phyloP scores from a whole-genome alignment of 768 basidiomycete species.

The Calvatia gigantea region DNA sequence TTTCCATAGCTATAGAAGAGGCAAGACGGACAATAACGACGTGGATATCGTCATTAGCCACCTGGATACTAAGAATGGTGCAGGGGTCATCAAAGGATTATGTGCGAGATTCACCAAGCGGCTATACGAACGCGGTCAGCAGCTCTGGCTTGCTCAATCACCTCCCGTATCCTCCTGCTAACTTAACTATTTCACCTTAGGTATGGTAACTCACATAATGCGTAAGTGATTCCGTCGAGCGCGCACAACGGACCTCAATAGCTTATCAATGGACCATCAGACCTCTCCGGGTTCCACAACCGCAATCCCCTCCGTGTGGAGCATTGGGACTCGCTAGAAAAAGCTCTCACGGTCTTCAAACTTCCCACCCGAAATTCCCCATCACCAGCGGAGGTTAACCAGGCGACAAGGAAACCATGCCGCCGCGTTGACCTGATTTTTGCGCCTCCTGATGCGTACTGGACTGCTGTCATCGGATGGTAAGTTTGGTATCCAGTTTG shows the following conservation, averaged over 20 bases:
- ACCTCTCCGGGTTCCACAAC: constrained; percentile 56
- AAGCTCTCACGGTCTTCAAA: constrained; percentile 75
- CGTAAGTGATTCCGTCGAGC: constrained; percentile 44
- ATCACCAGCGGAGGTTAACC: not conserved
- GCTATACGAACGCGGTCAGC: constrained; percentile 55
- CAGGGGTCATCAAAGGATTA: constrained; percentile 53
- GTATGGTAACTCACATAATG: constrained; percentile 80
- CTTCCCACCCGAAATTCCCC: constrained; percentile 40
- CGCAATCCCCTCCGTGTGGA: constrained; percentile 50
- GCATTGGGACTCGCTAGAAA: constrained; percentile 83
- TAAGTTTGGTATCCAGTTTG: constrained; percentile 22
- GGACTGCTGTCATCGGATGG: constrained; percentile 91
- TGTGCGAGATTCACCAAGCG: constrained; percentile 55
- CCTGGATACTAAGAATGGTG: constrained; percentile 40
- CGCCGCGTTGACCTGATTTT: constrained; percentile 85
- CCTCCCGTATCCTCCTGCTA: not conserved
- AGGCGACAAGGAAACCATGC: constrained; percentile 34
- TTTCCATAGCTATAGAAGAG: constrained; percentile 68
- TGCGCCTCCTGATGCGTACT: constrained; percentile 72
- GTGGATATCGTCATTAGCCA: constrained; percentile 90
- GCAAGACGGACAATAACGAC: constrained; percentile 79
- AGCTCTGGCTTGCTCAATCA: not conserved
- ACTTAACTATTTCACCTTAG: constrained; percentile 26
- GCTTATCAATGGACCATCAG: too few relatives aligned
- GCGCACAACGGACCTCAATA: not conserved